Evolutionary conservation across 2,329 filamentous ascomycete genomes (phyloP).

Genomic region (Fusarium oligoseptatum): DNA sequence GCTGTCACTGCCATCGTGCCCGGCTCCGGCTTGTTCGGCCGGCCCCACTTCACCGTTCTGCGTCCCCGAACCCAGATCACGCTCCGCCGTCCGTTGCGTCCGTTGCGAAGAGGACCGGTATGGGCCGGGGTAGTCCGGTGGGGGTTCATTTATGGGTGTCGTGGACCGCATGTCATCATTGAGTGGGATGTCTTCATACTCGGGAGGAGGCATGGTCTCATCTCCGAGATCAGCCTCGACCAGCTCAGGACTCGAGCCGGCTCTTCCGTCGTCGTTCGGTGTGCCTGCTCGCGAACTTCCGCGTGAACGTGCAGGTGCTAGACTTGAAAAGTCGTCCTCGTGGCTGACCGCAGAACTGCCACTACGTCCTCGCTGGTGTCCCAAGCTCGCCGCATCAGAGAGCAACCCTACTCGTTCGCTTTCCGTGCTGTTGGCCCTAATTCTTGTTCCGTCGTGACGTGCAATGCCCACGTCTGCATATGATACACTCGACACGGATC

Average conservation of each 20-base stretch:
- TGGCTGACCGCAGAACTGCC: slow-evolving; percentile 70
- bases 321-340: slow-evolving; percentile 60
- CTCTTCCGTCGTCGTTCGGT: slow-evolving; percentile 52
- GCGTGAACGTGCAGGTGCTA: slow-evolving; percentile 54
- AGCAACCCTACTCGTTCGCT: slow-evolving; percentile 79
- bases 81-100: slow-evolving; percentile 39
- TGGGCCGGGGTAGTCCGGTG: slow-evolving; percentile 65
- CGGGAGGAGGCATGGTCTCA: slow-evolving; percentile 64
- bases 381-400: slow-evolving; percentile 73
- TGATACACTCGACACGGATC: slow-evolving; percentile 79
- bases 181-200: slow-evolving; percentile 65
- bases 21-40: slow-evolving; percentile 6
- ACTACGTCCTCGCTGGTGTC: slow-evolving; percentile 50
- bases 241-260: slow-evolving; percentile 66
- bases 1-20: background rate
- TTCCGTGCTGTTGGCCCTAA: slow-evolving; percentile 80
- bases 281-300: slow-evolving; percentile 60
- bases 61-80: slow-evolving; percentile 26
- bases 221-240: slow-evolving; percentile 65
- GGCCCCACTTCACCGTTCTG: slow-evolving; percentile 14
- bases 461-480: slow-evolving; percentile 84
- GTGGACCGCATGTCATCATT: slow-evolving; percentile 56
- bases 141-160: slow-evolving; percentile 62
- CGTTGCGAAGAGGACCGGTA: slow-evolving; percentile 41
- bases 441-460: slow-evolving; percentile 80